Base-by-base conservation (phyloP, 352 stramenopile species). In the Sclerospora graminicola region DNA sequence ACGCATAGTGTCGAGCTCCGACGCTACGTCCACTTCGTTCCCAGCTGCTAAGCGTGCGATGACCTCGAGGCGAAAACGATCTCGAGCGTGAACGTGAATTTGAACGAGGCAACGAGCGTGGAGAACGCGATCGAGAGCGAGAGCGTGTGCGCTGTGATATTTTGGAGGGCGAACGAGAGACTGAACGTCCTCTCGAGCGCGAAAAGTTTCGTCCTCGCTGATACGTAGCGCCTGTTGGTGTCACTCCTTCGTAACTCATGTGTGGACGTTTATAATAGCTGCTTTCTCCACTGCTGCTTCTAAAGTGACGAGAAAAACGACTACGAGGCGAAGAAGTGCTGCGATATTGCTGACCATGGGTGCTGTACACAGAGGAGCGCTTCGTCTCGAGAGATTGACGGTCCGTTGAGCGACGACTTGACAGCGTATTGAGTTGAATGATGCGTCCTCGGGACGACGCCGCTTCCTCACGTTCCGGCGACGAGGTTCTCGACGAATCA, bases 1-100 rank as follows among this genome's bases (percentile, higher is more conserved):
- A 38, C 19, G 37, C 26, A 44, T 62, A 70, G 11, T 60, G 58
- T 30, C 49, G 44, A 39, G 49, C 39, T 18, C 53, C 42, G 8
- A 46, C 50, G 8, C 21, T 44, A n/a, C 54, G 42, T 32, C 58
- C 53, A 21, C 50, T 34, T 23, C 62, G 64, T 30, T 67, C 59
- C 41, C 65, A 61, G 11, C 64, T 66, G 39, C 46, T 46, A 23
- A 74, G 74, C 14, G 69, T 70, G 10, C 69, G 74, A 27, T 76
- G 68, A 0, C 69, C 60, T 32, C 60, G 57, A 23, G 74, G 74
- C 1, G 71, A 85, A 34, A 80, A 71, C 5, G 76, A 88, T 6
- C 76, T 63, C 1, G 71, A 84, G 10, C 66, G 59, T 1, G 71
- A 84, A 1, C 75, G 63, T 0, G 70, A 81, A 8, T 62, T 53